Evolutionary conservation across 2,329 filamentous ascomycete genomes (phyloP).

Genomic region (Penicillium glabrum): DNA sequence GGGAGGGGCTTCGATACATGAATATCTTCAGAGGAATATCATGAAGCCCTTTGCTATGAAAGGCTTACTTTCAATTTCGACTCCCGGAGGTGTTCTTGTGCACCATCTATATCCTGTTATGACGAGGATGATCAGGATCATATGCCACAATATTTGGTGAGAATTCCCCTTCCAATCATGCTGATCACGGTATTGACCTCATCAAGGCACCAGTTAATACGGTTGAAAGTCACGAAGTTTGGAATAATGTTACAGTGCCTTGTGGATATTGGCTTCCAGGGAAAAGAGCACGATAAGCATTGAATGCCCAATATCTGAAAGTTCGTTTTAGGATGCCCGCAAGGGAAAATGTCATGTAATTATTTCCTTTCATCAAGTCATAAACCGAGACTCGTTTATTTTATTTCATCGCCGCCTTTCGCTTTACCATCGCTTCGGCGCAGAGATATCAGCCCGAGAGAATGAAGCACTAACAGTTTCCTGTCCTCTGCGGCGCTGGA

Average conservation of each 20-base stretch:
- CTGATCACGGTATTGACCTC: neutral
- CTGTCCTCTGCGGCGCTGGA: constrained; percentile 55
- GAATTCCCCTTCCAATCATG: neutral
- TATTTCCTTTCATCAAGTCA: neutral
- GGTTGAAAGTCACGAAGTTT: neutral
- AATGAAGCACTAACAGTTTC: constrained; percentile 52
- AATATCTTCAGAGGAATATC: neutral
- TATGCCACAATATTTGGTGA: neutral
- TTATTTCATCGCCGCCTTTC: neutral
- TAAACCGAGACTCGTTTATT: neutral
- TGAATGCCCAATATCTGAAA: neutral
- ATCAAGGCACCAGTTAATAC: neutral
- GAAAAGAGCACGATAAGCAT: neutral
- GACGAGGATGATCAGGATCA: neutral
- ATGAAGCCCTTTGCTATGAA: neutral
- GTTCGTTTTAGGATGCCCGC: neutral
- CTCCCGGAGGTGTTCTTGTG: neutral
- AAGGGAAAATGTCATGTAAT: neutral
- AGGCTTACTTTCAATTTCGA: neutral
- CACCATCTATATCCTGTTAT: neutral
- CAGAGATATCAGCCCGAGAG: constrained; percentile 49
- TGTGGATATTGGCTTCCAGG: neutral
- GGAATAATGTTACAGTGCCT: neutral
- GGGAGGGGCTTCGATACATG: neutral
- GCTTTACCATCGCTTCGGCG: constrained; percentile 48